These are phyloP conservation scores for Oryza longistaminata DNA, from an alignment of 176 grass and related monocot genomes.

Conservation along the genomic window DNA sequence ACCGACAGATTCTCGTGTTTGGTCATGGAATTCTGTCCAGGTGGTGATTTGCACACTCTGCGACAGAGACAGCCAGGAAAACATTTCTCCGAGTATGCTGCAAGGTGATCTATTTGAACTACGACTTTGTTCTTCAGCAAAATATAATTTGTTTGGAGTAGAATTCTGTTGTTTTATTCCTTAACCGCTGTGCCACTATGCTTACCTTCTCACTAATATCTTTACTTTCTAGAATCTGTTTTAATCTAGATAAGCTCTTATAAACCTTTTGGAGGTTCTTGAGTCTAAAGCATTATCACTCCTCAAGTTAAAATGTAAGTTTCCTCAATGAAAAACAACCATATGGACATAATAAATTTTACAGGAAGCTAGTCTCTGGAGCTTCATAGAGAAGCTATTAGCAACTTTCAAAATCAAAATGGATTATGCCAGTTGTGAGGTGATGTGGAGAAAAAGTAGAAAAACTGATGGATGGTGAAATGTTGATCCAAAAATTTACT, in stretches of 20 bases:
- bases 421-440: not conserved
- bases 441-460: constrained; percentile 13
- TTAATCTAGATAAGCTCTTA: constrained; percentile 11
- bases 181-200: not conserved
- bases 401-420: not conserved
- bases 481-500: not conserved
- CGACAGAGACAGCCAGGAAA: constrained; percentile 82
- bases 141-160: constrained; percentile 9
- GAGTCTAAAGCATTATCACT: not conserved
- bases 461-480: not conserved
- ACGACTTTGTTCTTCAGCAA: not conserved
- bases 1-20: constrained; percentile 91
- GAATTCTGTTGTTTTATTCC: not conserved
- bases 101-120: constrained; percentile 58
- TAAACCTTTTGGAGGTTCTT: not conserved
- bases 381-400: not conserved
- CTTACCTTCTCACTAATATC: not conserved
- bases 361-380: not conserved
- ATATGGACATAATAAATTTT: not conserved
- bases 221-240: constrained; percentile 11
- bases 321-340: not conserved
- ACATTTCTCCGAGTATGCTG: constrained; percentile 85
- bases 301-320: not conserved
- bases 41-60: constrained; percentile 90
- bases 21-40: constrained; percentile 96